phyloP scores from a whole-genome alignment of 345 rosid species.

The Mercurialis annua region DNA sequence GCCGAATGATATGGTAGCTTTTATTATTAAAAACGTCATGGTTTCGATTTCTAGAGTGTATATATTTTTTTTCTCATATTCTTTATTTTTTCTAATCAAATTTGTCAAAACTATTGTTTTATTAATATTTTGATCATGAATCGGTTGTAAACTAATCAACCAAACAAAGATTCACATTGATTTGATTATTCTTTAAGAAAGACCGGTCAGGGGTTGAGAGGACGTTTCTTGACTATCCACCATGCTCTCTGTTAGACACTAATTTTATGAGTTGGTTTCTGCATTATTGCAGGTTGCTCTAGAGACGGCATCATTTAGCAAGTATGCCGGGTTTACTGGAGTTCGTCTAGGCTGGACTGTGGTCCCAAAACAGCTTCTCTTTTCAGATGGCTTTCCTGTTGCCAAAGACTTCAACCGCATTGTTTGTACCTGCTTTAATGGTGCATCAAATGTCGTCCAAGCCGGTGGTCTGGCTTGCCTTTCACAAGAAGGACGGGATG shows the following conservation, averaged over 20 bases:
- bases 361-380: constrained; percentile 74
- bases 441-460: constrained; percentile 85
- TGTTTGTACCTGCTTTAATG: constrained; percentile 84
- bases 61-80: too few relatives aligned
- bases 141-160: too few relatives aligned
- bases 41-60: too few relatives aligned
- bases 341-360: constrained; percentile 98
- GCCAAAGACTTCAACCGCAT: constrained; percentile 87
- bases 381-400: constrained; percentile 86
- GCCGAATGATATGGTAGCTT: too few relatives aligned
- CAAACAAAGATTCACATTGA: too few relatives aligned
- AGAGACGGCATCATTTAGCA: constrained; percentile 89
- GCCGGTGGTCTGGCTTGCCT: constrained; percentile 97
- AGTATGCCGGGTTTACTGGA: constrained; percentile 97
- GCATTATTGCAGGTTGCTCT: constrained; percentile 61
- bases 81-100: too few relatives aligned
- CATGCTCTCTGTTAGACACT: not conserved
- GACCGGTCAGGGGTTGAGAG: too few relatives aligned
- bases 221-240: too few relatives aligned
- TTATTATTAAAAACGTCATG: too few relatives aligned
- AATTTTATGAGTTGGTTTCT: constrained; percentile 1
- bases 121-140: not conserved
- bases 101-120: too few relatives aligned
- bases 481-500: constrained; percentile 77
- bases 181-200: too few relatives aligned